Conservation (phyloP, 169 alveolate species). For the Cryptosporidium viatorum region DNA sequence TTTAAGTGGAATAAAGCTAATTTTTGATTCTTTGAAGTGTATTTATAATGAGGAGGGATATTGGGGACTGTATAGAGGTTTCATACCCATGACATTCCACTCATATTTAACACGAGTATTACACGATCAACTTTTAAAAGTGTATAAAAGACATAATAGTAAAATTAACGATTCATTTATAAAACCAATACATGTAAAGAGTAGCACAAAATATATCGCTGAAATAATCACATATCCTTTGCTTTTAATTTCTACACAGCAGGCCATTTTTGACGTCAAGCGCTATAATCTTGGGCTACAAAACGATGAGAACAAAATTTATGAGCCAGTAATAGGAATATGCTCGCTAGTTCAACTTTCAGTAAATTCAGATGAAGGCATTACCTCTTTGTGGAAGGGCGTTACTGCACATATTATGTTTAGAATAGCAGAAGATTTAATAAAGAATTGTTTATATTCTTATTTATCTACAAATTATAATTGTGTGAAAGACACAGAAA, state of each 20-base stretch:
- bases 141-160: slow-evolving; percentile 8
- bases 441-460: slow-evolving; percentile 4
- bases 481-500: not conserved
- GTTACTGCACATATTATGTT: slow-evolving; percentile 8
- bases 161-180: not conserved
- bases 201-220: slow-evolving; percentile 30
- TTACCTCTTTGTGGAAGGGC: slow-evolving; percentile 58
- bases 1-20: not conserved
- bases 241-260: slow-evolving; percentile 53
- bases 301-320: not conserved
- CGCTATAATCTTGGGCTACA: slow-evolving; percentile 4
- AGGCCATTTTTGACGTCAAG: slow-evolving; percentile 42
- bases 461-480: not conserved
- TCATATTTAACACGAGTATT: slow-evolving; percentile 13
- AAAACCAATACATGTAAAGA: not conserved
- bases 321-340: slow-evolving; percentile 21
- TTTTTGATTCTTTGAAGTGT: slow-evolving; percentile 29
- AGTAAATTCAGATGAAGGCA: slow-evolving; percentile 41
- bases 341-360: slow-evolving; percentile 42
- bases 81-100: slow-evolving; percentile 35
- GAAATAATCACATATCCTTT: slow-evolving; percentile 48
- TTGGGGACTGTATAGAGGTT: slow-evolving; percentile 68
- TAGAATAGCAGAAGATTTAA: slow-evolving; percentile 30
- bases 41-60: slow-evolving; percentile 61
- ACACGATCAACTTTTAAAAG: slow-evolving; percentile 30